phyloP scores from a whole-genome alignment of 2,329 filamentous ascomycete genomes.

The Leptosphaerulina australis region DNA sequence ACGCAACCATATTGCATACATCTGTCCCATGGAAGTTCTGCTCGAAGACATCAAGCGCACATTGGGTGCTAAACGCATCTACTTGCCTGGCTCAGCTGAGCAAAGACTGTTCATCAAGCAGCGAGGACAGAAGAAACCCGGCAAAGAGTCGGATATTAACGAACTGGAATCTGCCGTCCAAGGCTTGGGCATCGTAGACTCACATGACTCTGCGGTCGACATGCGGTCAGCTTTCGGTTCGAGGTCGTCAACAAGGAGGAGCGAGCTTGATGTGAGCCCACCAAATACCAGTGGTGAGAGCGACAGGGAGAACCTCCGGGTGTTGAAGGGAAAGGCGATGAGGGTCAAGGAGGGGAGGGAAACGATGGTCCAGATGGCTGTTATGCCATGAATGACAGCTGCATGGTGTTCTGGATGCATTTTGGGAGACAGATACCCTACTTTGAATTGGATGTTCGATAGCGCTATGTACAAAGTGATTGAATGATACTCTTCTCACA shows the following conservation, averaged over 20 bases:
- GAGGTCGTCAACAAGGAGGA: not conserved
- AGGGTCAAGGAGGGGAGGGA: constrained; percentile 32
- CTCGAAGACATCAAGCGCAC: constrained; percentile 84
- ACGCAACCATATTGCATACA: constrained; percentile 82
- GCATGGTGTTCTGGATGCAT: not conserved
- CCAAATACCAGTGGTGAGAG: constrained; percentile 24
- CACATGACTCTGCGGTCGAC: constrained; percentile 32
- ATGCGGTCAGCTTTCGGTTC: constrained; percentile 22
- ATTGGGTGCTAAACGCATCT: constrained; percentile 71
- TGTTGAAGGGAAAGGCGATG: constrained; percentile 31
- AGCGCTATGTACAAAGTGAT: not conserved
- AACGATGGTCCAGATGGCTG: constrained; percentile 32
- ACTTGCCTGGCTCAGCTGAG: constrained; percentile 65
- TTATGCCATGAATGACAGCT: constrained; percentile 21
- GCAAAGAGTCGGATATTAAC: constrained; percentile 19
- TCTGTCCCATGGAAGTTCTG: constrained; percentile 92
- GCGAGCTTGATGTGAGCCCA: constrained; percentile 8
- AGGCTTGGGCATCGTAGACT: constrained; percentile 38
- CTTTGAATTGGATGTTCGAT: constrained; percentile 6
- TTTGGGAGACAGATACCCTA: constrained; percentile 17
- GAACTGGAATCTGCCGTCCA: constrained; percentile 37
- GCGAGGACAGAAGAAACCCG: constrained; percentile 9
- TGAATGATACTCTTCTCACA: not conserved
- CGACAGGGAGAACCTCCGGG: constrained; percentile 38
- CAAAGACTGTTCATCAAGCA: constrained; percentile 26